Base-by-base conservation (phyloP, 805 yeast genomes). In the Candida orba region DNA sequence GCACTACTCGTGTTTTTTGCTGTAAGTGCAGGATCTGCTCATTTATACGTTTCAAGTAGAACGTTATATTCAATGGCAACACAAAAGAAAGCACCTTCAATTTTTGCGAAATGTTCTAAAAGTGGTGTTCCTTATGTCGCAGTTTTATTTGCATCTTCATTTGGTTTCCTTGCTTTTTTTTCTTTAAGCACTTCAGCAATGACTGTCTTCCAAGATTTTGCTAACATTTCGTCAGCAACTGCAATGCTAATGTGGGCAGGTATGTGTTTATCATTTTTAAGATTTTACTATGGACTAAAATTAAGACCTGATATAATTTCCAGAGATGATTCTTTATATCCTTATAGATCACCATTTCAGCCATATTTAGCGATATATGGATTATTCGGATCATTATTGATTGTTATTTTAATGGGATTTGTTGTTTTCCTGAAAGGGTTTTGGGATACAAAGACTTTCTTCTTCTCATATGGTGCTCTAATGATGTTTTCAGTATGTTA, bases 161-260 rank as follows among this genome's bases (percentile, higher is more conserved):
- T 84, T 57, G 84, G 86, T 0, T 56, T 77, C 3, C 61, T 84
- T 32, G 74, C 88, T 0, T 84, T 68, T 57, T 57, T 83, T 20
- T 75, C 85, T 4, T 78, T 81, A 6, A 71, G 76, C 36, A 68
- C 73, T 43, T 60, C 68, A 33, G 79, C 89, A 0, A 75, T 83
- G 14, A 62, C 67, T 14, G 82, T 82, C 6, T 85, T 86, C 51
- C 83, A 77, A 47, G 76, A 81, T 52, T 64, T 85, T 45, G 74
- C 84, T 8, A 78, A 79, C 51, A 70, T 85, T 31, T 75, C 85
- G 41, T 79, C 90, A 3, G 77, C 90, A 0, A 75, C 90, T 1
- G 90, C 89, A 0, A 74, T 87, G 42, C 63, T 88, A 31, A 87
- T 84, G 36, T 88, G 95, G 95, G 64, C 71, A 50, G 84, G 87